Evolutionary conservation across 2,329 filamentous ascomycete genomes (phyloP).

Genomic region (Fusarium keratoplasticum): DNA sequence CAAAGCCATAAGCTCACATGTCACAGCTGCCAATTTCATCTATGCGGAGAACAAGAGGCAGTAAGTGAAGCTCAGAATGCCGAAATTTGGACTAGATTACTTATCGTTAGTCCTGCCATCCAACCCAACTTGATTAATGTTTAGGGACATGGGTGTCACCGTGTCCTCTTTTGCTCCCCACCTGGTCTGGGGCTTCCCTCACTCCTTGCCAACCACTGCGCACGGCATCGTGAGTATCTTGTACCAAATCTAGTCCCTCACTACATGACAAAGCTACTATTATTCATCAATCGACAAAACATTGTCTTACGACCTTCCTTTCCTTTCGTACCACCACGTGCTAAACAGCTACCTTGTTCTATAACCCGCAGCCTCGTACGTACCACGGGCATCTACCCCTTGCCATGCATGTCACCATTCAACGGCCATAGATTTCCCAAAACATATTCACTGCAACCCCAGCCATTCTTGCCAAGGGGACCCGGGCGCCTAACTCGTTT

Average conservation of each 20-base stretch:
- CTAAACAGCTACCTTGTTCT: neutral
- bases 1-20: neutral
- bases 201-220: neutral
- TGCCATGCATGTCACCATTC: neutral
- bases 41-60: conserved; percentile 37
- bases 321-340: neutral
- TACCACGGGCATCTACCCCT: no score
- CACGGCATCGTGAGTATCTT: neutral
- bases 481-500: neutral
- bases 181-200: neutral
- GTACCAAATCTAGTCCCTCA: neutral
- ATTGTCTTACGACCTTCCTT: neutral
- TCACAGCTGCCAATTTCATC: conserved; percentile 38
- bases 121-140: neutral
- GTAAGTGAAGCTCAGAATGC: neutral
- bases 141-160: neutral
- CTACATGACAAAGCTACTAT: neutral
- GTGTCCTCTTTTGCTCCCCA: neutral
- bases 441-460: neutral
- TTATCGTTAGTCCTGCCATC: neutral
- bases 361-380: neutral
- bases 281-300: neutral
- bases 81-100: neutral
- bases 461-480: neutral
- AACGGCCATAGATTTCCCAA: neutral